Base-by-base conservation (phyloP, 129 eudicot species). In the Flaveria robusta region DNA sequence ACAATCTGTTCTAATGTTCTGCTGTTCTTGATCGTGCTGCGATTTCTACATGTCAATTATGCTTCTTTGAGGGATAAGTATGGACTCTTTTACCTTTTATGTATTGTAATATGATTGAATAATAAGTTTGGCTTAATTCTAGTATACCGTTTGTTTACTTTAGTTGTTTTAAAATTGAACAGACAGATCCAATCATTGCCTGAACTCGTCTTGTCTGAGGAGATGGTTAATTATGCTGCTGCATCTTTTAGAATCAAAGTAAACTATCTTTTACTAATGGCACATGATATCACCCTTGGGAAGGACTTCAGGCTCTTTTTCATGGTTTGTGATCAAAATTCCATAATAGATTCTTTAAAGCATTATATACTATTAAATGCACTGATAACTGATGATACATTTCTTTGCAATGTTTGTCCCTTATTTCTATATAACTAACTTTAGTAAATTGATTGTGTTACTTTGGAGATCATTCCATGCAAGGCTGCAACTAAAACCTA, bases 231-330 rank as follows among this genome's bases (percentile, higher is more conserved):
- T 77, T 86, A 80, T 81, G 97, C 96, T 59, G 99, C 99, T 81
- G 88, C 97, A 18, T 89, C 97, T 42, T 95, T 95, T 86, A 96
- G 99, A 74, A 88, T 81, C 60, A 95, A 91, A 86, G 83, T 95
- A 50, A 95, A 95, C 83, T 86, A 87, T 81, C 71, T 87, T 77
- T 88, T 95, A 81, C 94, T 91, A 70, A 87, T 91, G 96, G 99
- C 96, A 45, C 97, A 95, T 88, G 97, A 95, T 80, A 91, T 95
- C 65, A 91, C 99, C 59, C 88, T 89, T 80, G 97, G 97, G 79
- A 95, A 89, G 80, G 99, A 95, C 84, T 95, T 95, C 83, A 88
- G 90, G 72, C 89, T 95, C 62, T 95, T 89, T 75, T 95, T 91
- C 81, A 85, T 77, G 99, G 99, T 95, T 80, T 56, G 93, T 85